Conservation (phyloP, 768 basidiomycete genomes). For the Tephrocybe rancida region DNA sequence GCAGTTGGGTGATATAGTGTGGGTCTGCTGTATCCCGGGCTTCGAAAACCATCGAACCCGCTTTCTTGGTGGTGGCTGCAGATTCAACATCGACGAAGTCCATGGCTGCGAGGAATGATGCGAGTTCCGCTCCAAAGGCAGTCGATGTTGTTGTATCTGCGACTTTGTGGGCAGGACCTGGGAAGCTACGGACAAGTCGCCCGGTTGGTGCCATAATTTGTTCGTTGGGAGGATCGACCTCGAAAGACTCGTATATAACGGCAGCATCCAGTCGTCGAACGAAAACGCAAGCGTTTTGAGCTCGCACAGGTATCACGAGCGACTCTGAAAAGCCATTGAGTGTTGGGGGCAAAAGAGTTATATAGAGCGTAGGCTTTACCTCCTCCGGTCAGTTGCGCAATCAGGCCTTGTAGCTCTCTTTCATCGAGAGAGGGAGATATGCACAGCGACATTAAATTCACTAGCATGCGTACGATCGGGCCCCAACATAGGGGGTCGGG, state of each 20-base stretch:
- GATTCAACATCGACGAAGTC: constrained; percentile 33
- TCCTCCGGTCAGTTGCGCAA: constrained; percentile 19
- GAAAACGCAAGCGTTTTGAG: constrained; percentile 52
- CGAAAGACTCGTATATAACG: constrained; percentile 47
- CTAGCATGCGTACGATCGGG: constrained; percentile 31
- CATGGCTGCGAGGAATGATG: constrained; percentile 41
- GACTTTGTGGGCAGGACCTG: constrained; percentile 44
- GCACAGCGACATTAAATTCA: constrained; percentile 18
- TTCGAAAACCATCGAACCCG: constrained; percentile 34
- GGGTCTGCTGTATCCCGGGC: constrained; percentile 42
- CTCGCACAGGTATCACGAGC: constrained; percentile 37
- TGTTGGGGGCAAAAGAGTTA: not conserved
- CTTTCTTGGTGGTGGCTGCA: constrained; percentile 38
- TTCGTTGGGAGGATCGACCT: constrained; percentile 38
- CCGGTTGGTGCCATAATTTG: constrained; percentile 39
- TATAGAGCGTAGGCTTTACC: constrained; percentile 14
- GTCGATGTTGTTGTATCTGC: constrained; percentile 25
- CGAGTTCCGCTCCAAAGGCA: constrained; percentile 35
- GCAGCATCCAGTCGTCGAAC: constrained; percentile 29
- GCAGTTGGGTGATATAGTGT: constrained; percentile 49
- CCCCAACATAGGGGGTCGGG: constrained; percentile 26
- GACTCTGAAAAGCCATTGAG: constrained; percentile 28
- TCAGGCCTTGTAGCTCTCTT: constrained; percentile 14
- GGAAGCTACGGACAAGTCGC: constrained; percentile 48
- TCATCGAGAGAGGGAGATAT: not conserved